These are phyloP conservation scores for Fagus sylvatica DNA, from an alignment of 306 rosid genomes.

Conservation along the genomic window DNA sequence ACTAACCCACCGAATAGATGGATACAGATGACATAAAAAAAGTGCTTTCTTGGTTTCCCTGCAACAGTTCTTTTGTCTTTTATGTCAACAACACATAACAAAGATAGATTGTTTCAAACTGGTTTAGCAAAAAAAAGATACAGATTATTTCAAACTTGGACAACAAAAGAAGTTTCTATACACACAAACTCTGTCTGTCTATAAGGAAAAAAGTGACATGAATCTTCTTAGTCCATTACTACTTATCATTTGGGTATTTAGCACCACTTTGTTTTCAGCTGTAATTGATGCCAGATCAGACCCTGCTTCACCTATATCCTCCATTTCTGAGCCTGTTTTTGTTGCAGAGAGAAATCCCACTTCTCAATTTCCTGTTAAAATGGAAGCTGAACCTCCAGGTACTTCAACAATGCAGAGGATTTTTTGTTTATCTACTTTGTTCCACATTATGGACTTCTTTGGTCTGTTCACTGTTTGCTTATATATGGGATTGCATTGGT, in stretches of 20 bases:
- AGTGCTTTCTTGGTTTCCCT: conserved; percentile 71
- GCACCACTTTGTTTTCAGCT: conserved; percentile 33
- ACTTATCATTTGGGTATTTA: conserved; percentile 45
- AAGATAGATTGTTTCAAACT: conserved; percentile 36
- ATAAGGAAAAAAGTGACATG: conserved; percentile 35
- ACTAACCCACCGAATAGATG: conserved; percentile 15
- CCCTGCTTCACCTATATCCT: conserved; percentile 30
- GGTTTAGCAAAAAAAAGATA: too few relatives aligned
- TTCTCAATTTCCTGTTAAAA: conserved; percentile 44
- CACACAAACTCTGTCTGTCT: conserved; percentile 21
- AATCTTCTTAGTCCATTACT: conserved; percentile 33
- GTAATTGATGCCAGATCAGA: conserved; percentile 40
- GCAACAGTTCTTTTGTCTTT: conserved; percentile 46
- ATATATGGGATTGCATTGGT: conserved; percentile 17
- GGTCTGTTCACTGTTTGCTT: conserved; percentile 8
- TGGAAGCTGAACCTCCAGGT: conserved; percentile 85
- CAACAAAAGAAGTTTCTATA: conserved; percentile 31
- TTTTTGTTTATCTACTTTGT: neutral
- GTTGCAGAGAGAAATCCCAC: conserved; percentile 17
- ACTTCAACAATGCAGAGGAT: conserved; percentile 12
- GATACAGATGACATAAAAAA: conserved; percentile 29
- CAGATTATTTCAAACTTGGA: conserved; percentile 34
- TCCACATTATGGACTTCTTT: neutral
- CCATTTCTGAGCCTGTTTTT: conserved; percentile 27
- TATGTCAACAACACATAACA: conserved; percentile 15